These are phyloP conservation scores for Neofusicoccum sp. DNA, from an alignment of 2,329 filamentous ascomycete genomes.

Conservation along the genomic window DNA sequence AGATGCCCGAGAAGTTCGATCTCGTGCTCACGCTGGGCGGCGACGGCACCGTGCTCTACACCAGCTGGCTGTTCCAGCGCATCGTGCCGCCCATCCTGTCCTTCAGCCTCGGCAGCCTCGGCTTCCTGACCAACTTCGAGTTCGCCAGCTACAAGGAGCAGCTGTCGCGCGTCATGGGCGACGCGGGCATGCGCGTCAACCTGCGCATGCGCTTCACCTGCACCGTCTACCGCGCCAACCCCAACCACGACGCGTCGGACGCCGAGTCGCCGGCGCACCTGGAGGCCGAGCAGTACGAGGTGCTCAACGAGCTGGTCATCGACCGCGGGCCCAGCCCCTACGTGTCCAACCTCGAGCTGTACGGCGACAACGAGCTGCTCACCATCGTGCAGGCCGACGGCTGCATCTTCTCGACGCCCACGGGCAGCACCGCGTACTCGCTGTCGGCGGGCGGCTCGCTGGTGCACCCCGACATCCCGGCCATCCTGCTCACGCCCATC, in stretches of 20 bases:
- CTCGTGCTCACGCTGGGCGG: slow-evolving; percentile 85
- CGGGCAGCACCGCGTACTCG: slow-evolving; percentile 86
- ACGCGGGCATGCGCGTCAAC: slow-evolving; percentile 94
- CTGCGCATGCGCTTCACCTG: slow-evolving; percentile 98
- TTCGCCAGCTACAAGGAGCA: slow-evolving; percentile 86
- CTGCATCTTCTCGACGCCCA: slow-evolving; percentile 96
- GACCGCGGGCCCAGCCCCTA: slow-evolving; percentile 95
- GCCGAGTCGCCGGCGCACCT: slow-evolving; percentile 56
- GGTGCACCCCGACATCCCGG: slow-evolving; percentile 94
- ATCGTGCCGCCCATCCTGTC: slow-evolving; percentile 82
- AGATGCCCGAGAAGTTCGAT: slow-evolving; percentile 90
- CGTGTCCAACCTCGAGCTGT: slow-evolving; percentile 93
- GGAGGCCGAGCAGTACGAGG: slow-evolving; percentile 94
- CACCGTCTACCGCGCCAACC: slow-evolving; percentile 77
- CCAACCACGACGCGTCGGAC: slow-evolving; percentile 29
- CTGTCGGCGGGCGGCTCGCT: slow-evolving; percentile 93
- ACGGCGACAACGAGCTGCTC: slow-evolving; percentile 89
- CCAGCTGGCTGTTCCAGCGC: slow-evolving; percentile 88
- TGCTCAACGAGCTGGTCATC: slow-evolving; percentile 97
- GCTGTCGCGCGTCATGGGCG: slow-evolving; percentile 86
- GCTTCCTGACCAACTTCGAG: slow-evolving; percentile 85
- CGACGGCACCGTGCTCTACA: slow-evolving; percentile 84
- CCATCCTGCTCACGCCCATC: slow-evolving; percentile 93
- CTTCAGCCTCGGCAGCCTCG: slow-evolving; percentile 79
- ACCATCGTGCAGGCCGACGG: slow-evolving; percentile 96